Evolutionary conservation across 192 early-diverging fungal genomes (phyloP).

Genomic region (Umbelopsis vinacea): DNA sequence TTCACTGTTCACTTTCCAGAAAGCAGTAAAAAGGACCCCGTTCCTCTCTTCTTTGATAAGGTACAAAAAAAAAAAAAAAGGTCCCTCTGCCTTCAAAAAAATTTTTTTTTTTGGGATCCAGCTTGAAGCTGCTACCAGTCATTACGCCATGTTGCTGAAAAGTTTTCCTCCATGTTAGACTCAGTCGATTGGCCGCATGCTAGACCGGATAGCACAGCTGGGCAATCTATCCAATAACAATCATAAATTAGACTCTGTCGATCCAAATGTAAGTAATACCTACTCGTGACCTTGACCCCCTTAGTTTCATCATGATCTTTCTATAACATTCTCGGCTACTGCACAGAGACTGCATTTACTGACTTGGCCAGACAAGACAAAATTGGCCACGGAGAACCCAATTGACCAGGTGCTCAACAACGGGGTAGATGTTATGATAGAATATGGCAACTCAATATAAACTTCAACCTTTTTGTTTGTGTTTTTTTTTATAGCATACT

Average conservation of each 20-base stretch:
- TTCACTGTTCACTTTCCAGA: slow-evolving; percentile 30
- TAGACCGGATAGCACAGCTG: slow-evolving; percentile 29
- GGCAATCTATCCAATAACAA: slow-evolving; percentile 34
- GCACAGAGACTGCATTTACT: slow-evolving; percentile 7
- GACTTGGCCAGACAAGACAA: slow-evolving; percentile 5
- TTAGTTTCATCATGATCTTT: background rate
- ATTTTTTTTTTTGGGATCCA: no score
- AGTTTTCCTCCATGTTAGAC: slow-evolving; percentile 12
- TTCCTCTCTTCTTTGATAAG: slow-evolving; percentile 41
- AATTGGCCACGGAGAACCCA: slow-evolving; percentile 8
- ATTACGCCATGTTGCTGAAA: background rate
- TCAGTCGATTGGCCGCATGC: slow-evolving; percentile 31
- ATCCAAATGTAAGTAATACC: slow-evolving; percentile 29
- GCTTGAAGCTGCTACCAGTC: no score
- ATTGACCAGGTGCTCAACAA: slow-evolving; percentile 20
- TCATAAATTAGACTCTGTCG: slow-evolving; percentile 20
- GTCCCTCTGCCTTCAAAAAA: no score
- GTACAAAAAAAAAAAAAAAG: slow-evolving; percentile 11
- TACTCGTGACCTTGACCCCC: background rate
- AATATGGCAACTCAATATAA: slow-evolving; percentile 11
- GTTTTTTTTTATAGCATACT: background rate
- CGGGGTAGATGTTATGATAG: slow-evolving; percentile 19
- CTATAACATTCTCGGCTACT: background rate
- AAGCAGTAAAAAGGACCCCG: background rate
- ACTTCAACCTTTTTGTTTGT: background rate